Base-by-base conservation (phyloP, 139 green algal genomes). In the Volvox africanus region DNA sequence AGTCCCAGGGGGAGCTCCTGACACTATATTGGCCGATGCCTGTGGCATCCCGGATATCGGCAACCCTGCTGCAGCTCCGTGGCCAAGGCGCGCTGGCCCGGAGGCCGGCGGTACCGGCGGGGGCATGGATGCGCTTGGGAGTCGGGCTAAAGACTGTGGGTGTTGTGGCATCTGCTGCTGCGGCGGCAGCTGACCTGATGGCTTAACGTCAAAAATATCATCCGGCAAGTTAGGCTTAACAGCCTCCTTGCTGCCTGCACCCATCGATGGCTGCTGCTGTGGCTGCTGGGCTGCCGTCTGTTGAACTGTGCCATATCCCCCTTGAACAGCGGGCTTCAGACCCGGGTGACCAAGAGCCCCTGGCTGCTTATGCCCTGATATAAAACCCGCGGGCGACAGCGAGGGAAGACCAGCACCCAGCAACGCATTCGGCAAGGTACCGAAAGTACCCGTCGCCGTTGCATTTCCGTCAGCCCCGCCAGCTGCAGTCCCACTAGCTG, bases 181-280 rank as follows among this genome's bases (percentile, higher is more conserved):
- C 17, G 32, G 50, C 50, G 77, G 73, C 73, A 75, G 61, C 32
- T 80, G 76, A 13, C 36, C 73, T 24, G 71, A 1, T 55, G 89
- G 89, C 83, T 93, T 93, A 26, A 80, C 62, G 78, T 93, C 90
- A 61, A 93, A 93, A 24, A 93, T 93, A 80, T 93, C 90, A 35
- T 93, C 90, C 2, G 90, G 90, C 24, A 93, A 78, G 85, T 89
- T 93, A 36, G 90, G 32, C 61, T 90, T 90, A 16, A 67, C 44
- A 16, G 22, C 44, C 21, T 85, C 87, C 76, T 91, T 86, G 28
- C 17, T 61, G n/a, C 73, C 73, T 22, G 55, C 20, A 0, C 12
- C 55, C n/a, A 77, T 61, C 1, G 62, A 16, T 32, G 69, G 86
- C 86, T 84, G 86, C n/a, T 82, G 71, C 28, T 67, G 83, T 22